Base-by-base conservation (phyloP, 306 rosid genomes). In the Prunus campanulata region DNA sequence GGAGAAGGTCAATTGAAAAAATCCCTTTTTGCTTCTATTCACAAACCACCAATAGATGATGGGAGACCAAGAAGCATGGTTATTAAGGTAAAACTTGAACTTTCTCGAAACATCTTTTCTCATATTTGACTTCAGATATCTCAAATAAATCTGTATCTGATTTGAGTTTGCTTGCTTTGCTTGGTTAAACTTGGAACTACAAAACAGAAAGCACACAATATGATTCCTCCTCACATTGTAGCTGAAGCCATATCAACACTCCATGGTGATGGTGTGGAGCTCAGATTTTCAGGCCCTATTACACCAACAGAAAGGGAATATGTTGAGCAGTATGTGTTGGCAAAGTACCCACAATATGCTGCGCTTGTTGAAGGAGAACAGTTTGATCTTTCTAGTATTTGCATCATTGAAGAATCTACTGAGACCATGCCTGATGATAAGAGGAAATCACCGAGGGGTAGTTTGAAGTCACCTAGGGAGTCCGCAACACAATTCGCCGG, bases 261-360 rank as follows among this genome's bases (percentile, higher is more conserved):
- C 18, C 88, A 78, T 11, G 84, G 74, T 54, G 84, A 81, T 13
- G 96, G 90, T 47, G 86, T 91, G 49, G 98, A 90, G 66, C 81
- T 93, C n/a, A 86, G 96, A 86, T 93, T 93, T 91, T 93, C 98
- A 5, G 98, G 96, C 56, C 98, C 97, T 20, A 91, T 91, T 61
- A 93, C 98, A 11, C 93, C 88, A 60, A 87, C 93, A 62, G 98
- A 93, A 82, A 93, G 80, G 84, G 89, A 88, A 76, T 93, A 91
- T 81, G 97, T 93, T 66, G 93, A 87, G 54, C 83, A 91, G 6
- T 93, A 90, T 74, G 98, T 91, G 12, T 70, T 93, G 15, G 98
- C 97, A 60, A 90, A 91, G 87, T 93, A 93, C 70, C 98, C 97
- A 2, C 93, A 93, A 70, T 90, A 93, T 65, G 81, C 87, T 7